phyloP scores from a whole-genome alignment of 306 rosid genomes.

The Vigna angularis region DNA sequence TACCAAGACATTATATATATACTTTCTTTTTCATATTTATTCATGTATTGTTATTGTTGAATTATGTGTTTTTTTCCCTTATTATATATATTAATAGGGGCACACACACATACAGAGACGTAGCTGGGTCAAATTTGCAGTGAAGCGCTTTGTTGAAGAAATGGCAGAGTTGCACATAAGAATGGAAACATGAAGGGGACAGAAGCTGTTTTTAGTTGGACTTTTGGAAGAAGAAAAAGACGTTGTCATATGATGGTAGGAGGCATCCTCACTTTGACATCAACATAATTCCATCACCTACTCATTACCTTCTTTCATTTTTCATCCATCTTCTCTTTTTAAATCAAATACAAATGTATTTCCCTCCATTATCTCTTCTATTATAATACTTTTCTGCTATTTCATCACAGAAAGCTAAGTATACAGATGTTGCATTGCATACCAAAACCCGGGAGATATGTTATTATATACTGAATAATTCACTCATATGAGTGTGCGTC shows the following conservation, averaged over 20 bases:
- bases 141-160: constrained; percentile 48
- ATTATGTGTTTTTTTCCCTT: background rate
- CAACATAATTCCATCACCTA: constrained; percentile 35
- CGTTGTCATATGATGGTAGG: constrained; percentile 44
- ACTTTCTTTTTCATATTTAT: background rate
- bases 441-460: no score
- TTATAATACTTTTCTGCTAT: no score
- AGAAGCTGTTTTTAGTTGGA: constrained; percentile 39
- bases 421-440: no score
- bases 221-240: constrained; percentile 43
- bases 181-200: constrained; percentile 45
- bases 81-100: background rate
- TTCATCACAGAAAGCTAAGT: no score
- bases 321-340: background rate
- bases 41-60: background rate
- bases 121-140: constrained; percentile 39
- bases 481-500: no score
- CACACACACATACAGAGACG: background rate
- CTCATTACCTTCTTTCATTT: constrained; percentile 40
- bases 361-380: background rate
- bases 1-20: background rate
- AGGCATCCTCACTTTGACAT: constrained; percentile 37
- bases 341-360: background rate
- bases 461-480: no score
- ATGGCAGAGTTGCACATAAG: constrained; percentile 36